Evolutionary conservation across 345 rosid species (phyloP), one percentile per base, ranked within the genome.

Genomic region (Eucalyptus lansdowneana): DNA sequence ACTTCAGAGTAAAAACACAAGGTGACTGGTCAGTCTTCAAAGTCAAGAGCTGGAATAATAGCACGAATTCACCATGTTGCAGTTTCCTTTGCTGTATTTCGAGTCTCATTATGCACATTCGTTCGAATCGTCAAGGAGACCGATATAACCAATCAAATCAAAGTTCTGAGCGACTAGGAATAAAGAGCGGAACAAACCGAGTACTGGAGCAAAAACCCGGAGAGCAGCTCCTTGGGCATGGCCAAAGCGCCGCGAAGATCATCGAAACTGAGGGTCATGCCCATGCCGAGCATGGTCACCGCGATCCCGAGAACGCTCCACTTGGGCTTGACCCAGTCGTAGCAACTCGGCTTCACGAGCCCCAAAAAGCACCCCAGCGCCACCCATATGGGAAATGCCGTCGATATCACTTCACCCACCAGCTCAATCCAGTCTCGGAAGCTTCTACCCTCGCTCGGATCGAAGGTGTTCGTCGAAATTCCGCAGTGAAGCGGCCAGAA

Each of bases 221-320:
- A 89, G 40, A 97, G 31, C 87, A 97, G 90, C 93, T 97, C 96
- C 91, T 94, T 96, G 8, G 98, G 99, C 99, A 96, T 96, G 83
- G 96, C 93, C 15, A 97, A 89, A 34, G 98, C 98, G 14, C 93
- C 92, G 44, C 97, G 96, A 89, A 96, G 98, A 92, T 96, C 99
- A 86, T 96, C 96, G 19, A 97, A 91, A 29, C 97, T 95, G 92
- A 96, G 96, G 87, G 99, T 96, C 97, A 96, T 96, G 40, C 98
- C 99, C 99, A 96, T 97, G 27, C 99, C 98, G 69, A 96, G 97
- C 99, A 97, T 97, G 8, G 96, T 96, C 88, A 95, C 86, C n/a
- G 96, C 93, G n/a, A 97, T 89, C 54, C 97, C 98, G 62, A 89
- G 37, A 83, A 94, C 92, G 83, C 94, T 94, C 97, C 90, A 95